Percentiles rank a stretch among this genome's conserved stretches.
Evolutionary conservation across 306 rosid genomes (phyloP).

Genomic region (Dryas drummondii): DNA sequence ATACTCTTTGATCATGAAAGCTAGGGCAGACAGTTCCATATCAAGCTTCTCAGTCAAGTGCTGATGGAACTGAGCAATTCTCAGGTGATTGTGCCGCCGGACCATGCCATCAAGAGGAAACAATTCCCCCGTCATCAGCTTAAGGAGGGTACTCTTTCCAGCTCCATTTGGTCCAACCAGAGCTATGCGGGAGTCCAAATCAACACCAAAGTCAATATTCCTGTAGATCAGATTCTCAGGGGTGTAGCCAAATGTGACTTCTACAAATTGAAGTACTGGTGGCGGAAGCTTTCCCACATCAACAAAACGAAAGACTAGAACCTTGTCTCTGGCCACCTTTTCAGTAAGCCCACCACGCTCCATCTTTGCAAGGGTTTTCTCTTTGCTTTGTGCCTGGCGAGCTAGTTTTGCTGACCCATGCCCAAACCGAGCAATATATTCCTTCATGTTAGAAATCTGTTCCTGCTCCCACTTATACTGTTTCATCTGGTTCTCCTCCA

Average conservation of each 20-base stretch:
- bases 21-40: slow-evolving; percentile 80
- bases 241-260: slow-evolving; percentile 89
- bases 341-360: slow-evolving; percentile 98
- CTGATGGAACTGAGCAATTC: slow-evolving; percentile 95
- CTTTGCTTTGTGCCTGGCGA: slow-evolving; percentile 99
- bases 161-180: slow-evolving; percentile 99
- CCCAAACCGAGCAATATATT: slow-evolving; percentile 96
- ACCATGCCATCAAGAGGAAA: slow-evolving; percentile 92
- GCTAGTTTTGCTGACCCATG: slow-evolving; percentile 98
- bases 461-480: slow-evolving; percentile 99
- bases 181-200: slow-evolving; percentile 89
- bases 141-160: slow-evolving; percentile 94
- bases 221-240: slow-evolving; percentile 88
- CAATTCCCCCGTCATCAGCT: slow-evolving; percentile 96
- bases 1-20: slow-evolving; percentile 79
- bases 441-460: slow-evolving; percentile 91
- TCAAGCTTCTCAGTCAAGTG: slow-evolving; percentile 93
- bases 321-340: slow-evolving; percentile 74
- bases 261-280: slow-evolving; percentile 96
- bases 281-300: slow-evolving; percentile 99
- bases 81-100: slow-evolving; percentile 95
- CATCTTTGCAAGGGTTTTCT: slow-evolving; percentile 96
- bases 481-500: slow-evolving; percentile 99
- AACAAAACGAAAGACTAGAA: slow-evolving; percentile 85
- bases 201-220: slow-evolving; percentile 91